Conservation (phyloP, 306 rosid genomes). For the Chamaecrista fasciculata region DNA sequence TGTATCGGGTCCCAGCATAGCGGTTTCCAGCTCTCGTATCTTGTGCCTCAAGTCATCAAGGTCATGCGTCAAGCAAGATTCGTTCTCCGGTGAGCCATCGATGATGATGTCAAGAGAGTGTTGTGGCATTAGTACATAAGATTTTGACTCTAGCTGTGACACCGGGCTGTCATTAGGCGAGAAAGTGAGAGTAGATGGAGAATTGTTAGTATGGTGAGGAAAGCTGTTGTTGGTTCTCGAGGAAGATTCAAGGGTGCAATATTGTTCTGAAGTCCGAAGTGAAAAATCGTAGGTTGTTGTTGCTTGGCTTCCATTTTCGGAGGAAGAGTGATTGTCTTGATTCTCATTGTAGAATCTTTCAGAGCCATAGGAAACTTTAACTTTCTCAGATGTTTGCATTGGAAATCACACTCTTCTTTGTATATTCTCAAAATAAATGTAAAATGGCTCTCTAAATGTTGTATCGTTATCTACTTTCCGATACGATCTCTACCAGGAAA, state of each 20-base stretch:
- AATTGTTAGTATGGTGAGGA: constrained; percentile 48
- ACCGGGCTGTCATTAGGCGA: constrained; percentile 59
- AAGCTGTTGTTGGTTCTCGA: constrained; percentile 52
- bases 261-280: constrained; percentile 43
- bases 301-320: constrained; percentile 51
- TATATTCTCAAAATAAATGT: constrained; percentile 16
- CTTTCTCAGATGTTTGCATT: constrained; percentile 63
- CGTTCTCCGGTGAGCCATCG: constrained; percentile 51
- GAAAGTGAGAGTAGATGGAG: constrained; percentile 49
- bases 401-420: constrained; percentile 21
- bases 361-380: constrained; percentile 42
- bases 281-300: constrained; percentile 39
- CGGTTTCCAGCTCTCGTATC: constrained; percentile 77
- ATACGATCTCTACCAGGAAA: not conserved
- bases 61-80: constrained; percentile 54
- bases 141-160: constrained; percentile 59
- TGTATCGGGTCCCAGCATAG: constrained; percentile 59
- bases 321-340: constrained; percentile 40
- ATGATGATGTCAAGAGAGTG: constrained; percentile 47
- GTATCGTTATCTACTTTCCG: not conserved
- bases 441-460: constrained; percentile 4
- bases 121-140: constrained; percentile 38
- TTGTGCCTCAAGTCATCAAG: constrained; percentile 65
- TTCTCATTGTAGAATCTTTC: constrained; percentile 42
- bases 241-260: constrained; percentile 61